A percentile compares a stretch with the other conserved stretches of the same genome.
Evolutionary conservation across 495 filamentous ascomycete genomes (phyloP).

Genomic region (Extremus antarcticus): DNA sequence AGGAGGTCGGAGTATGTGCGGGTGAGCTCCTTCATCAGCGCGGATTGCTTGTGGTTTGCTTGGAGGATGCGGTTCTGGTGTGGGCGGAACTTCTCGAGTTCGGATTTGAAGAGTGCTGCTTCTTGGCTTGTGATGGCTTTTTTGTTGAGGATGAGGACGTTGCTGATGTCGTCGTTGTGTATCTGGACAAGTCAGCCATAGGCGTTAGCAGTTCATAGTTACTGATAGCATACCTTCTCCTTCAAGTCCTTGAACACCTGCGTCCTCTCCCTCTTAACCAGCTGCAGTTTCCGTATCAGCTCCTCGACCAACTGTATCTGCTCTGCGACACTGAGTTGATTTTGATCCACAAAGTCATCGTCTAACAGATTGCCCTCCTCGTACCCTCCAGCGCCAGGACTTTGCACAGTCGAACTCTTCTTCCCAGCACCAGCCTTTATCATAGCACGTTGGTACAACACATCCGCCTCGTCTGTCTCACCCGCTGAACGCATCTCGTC

Average conservation of each 20-base stretch:
- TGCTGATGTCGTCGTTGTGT: conserved; percentile 92
- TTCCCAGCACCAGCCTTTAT: conserved; percentile 52
- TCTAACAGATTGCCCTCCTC: conserved; percentile 71
- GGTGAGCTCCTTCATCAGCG: conserved; percentile 90
- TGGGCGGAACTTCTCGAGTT: conserved; percentile 91
- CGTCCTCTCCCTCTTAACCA: conserved; percentile 79
- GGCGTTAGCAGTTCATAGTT: not conserved
- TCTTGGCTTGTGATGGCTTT: conserved; percentile 86
- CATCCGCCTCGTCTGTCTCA: conserved; percentile 77
- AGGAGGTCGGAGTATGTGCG: conserved; percentile 76
- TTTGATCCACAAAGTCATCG: conserved; percentile 73
- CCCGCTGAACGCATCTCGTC: conserved; percentile 92
- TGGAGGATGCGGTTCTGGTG: conserved; percentile 85
- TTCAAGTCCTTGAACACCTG: conserved; percentile 95
- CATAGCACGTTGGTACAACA: conserved; percentile 76
- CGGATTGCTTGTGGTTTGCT: conserved; percentile 85
- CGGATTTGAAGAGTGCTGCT: conserved; percentile 77
- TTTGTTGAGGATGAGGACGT: conserved; percentile 93
- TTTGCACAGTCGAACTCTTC: conserved; percentile 40
- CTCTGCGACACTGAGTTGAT: conserved; percentile 66
- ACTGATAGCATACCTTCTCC: conserved; percentile 61
- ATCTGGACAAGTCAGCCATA: conserved; percentile 42
- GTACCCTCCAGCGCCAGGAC: conserved; percentile 28
- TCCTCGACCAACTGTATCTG: conserved; percentile 87
- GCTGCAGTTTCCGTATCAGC: conserved; percentile 77